Evolutionary conservation across 2,329 filamentous ascomycete species (phyloP), one percentile per base, ranked within the genome.

Genomic region (Fusarium pseudoanthophilum): DNA sequence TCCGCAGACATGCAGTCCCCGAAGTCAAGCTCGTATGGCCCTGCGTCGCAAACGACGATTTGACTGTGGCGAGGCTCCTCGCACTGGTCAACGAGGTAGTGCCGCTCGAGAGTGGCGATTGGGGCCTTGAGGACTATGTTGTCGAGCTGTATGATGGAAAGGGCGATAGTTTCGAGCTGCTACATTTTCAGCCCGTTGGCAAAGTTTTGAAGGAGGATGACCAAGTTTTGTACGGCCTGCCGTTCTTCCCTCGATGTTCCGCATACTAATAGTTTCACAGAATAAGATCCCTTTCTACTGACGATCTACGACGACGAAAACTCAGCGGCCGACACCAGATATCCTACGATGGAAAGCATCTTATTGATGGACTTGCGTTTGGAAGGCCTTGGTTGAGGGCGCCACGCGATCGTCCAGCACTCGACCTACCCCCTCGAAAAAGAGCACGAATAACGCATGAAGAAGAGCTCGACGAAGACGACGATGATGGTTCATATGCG

Each of bases 111-210:
- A 91, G 91, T 64, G 87, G 87, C 45, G 87, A 94, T 67, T 97
- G 94, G 94, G 94, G 94, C 1, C 83, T 97, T 7, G 95, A 98
- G 78, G 94, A 98, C 80, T 98, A 98, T 81, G 89, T 89, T 14
- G 93, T 97, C 36, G 93, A 97, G 81, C 87, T 97, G 7, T 82
- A 82, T 26, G 86, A 87, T 62, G 77, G 78, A 34, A 82, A 84
- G 42, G 87, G 87, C n/a, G 84, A 82, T 24, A 90, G 89, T 51
- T 98, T 93, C 74, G 95, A 98, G 82, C 96, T 94, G 77, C 83
- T 98, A 64, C 95, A 98, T 83, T 98, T 94, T 77, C 92, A 94
- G 79, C 86, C 88, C 26, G 87, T 97, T 11, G 85, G 86, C 20
- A 87, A 88, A 49, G 85, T 96, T 15, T 84, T 97, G 65, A 92